These are phyloP conservation scores for grape (Vitis vinifera) DNA, from an alignment of 164 flowering plant genomes.

Conservation along the genomic window ASM3070453v1 NC_081808.1:3923501-3924000, in stretches of 20 bases:
- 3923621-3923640: not conserved
- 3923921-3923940: conserved; percentile 96
- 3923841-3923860: conserved; percentile 97
- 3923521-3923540: not conserved
- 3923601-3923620: not conserved
- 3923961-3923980: not conserved
- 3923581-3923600: not conserved
- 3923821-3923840: conserved; percentile 64
- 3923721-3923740: not conserved
- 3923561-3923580: not conserved
- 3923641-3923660: not conserved
- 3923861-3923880: conserved; percentile 95
- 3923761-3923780: not conserved
- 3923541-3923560: not conserved
- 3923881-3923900: conserved; percentile 83
- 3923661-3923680: no score
- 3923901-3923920: conserved; percentile 98
- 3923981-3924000: not conserved
- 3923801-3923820: conserved; percentile 46
- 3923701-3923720: not conserved
- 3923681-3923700: not conserved
- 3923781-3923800: not conserved
- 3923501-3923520: not conserved
- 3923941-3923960: conserved; percentile 45
- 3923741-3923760: not conserved